Evolutionary conservation across 805 yeast species (phyloP), one percentile per base, ranked within the genome.

Genomic region (Peterozyma toletana): DNA sequence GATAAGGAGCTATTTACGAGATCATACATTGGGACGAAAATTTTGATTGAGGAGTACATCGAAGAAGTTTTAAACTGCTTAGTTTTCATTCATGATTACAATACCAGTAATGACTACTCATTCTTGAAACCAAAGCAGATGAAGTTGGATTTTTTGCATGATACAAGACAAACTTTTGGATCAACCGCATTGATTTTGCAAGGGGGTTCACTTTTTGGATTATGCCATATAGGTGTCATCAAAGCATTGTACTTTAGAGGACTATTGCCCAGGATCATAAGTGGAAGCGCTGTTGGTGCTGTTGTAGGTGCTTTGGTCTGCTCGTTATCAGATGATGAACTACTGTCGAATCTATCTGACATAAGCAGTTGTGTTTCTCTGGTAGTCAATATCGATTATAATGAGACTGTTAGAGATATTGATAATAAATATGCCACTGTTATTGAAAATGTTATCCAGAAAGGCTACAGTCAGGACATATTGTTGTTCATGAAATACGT

Each of bases 231-330:
- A 33, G 99, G 99, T 2, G 96, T 90, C 1, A 86, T 91, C 9
- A 83, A 84, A 49, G 91, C 93, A 0, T 67, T 93, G n/a, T 76
- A 83, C 48, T 73, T 75, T 50, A 80, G 83, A 49, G 83, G 85
- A 1, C 64, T 90, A 34, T 67, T 93, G 41, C 99, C 99, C 0
- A 67, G 84, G 36, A 85, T 93, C 2, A 78, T 91, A 17, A 86
- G 91, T 6, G 99, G 99, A 0, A 84, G 90, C 45, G 93, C 96
- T 0, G 85, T 88, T 48, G 99, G 99, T 1, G 95, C 98, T 0
- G 83, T 90, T 1, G 89, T 90, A 15, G 98, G 96, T 0, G 80
- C 95, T 0, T 67, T 88, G 33, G 86, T 85, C 1, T 88, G 97
- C 55, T 77, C 87, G 11, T 66, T 85, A 48, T 70, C 78, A 2